These are phyloP conservation scores for Lactifluus piperatus DNA, from an alignment of 768 basidiomycete species.

Conservation along the genomic window DNA sequence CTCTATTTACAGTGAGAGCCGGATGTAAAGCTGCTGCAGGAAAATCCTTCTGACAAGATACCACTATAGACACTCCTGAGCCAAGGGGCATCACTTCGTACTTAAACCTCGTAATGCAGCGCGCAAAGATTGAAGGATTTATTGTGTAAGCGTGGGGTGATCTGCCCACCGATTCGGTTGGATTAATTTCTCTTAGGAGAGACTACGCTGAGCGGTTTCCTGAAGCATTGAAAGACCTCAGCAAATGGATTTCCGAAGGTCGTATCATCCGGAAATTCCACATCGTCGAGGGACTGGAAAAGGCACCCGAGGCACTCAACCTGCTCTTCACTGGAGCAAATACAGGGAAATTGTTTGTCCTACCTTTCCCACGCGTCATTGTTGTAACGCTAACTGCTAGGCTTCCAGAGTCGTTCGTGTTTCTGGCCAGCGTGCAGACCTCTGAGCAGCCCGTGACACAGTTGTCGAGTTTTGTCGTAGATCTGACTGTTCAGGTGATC, in stretches of 20 bases:
- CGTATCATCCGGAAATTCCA: constrained; percentile 75
- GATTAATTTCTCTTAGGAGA: constrained; percentile 36
- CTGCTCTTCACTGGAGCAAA: constrained; percentile 72
- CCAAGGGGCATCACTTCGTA: constrained; percentile 65
- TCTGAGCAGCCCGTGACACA: not conserved
- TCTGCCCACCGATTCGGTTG: not conserved
- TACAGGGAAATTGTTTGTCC: constrained; percentile 59
- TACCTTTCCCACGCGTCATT: not conserved
- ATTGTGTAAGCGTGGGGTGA: constrained; percentile 46
- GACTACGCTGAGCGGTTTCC: constrained; percentile 62
- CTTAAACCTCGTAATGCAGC: constrained; percentile 58
- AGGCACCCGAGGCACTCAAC: constrained; percentile 59
- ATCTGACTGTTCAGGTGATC: not conserved
- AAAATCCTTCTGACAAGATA: not conserved
- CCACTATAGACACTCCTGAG: constrained; percentile 40
- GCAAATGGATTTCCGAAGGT: constrained; percentile 51
- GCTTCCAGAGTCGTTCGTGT: constrained; percentile 46
- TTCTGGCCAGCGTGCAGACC: constrained; percentile 26
- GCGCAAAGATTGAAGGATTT: constrained; percentile 80
- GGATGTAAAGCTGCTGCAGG: not conserved
- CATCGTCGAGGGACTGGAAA: constrained; percentile 65
- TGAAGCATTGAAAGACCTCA: constrained; percentile 49
- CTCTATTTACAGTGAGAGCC: constrained; percentile 66
- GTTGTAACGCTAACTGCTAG: not conserved
- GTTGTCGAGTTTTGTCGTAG: not conserved